Evolutionary conservation across 2,329 filamentous ascomycete genomes (phyloP).

Genomic region (Thelonectria rubi): DNA sequence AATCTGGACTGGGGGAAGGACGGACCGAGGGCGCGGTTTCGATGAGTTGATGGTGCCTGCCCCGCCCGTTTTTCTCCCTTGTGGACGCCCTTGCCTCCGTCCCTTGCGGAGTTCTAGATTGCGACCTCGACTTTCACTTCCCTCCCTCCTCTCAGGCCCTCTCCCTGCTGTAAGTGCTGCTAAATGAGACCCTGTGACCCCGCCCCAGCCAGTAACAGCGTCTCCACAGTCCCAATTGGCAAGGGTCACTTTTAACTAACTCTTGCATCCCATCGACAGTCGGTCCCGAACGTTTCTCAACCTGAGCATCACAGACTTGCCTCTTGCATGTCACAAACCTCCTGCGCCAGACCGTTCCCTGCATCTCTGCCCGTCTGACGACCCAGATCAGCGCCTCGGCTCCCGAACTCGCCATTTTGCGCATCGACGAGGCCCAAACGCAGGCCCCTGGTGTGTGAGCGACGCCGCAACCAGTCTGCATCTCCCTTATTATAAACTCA

Average conservation of each 20-base stretch:
- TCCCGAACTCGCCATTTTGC: not conserved
- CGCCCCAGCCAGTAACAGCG: constrained; percentile 1
- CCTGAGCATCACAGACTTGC: not conserved
- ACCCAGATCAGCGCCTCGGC: not conserved
- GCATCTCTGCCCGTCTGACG: not conserved
- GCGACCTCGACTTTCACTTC: too few relatives aligned
- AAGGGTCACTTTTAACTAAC: constrained; percentile 2
- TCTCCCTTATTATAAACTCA: not conserved
- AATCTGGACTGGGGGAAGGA: not conserved
- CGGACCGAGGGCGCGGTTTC: not conserved
- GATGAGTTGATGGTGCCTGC: constrained; percentile 7
- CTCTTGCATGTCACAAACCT: constrained; percentile 3
- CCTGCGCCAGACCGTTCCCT: constrained; percentile 4
- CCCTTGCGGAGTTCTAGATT: too few relatives aligned
- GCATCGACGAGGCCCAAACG: constrained; percentile 1
- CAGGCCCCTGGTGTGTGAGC: constrained; percentile 9
- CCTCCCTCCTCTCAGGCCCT: constrained; percentile 8
- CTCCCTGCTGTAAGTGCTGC: constrained; percentile 4
- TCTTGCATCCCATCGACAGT: constrained; percentile 5
- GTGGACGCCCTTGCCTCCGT: not conserved
- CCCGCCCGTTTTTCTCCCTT: constrained; percentile 11
- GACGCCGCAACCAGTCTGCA: constrained; percentile 8
- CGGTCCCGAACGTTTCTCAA: constrained; percentile 1
- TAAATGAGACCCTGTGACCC: not conserved
- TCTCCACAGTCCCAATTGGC: constrained; percentile 4